Evolutionary conservation across 306 rosid genomes (phyloP).

Genomic region (Quercus ilex): DNA sequence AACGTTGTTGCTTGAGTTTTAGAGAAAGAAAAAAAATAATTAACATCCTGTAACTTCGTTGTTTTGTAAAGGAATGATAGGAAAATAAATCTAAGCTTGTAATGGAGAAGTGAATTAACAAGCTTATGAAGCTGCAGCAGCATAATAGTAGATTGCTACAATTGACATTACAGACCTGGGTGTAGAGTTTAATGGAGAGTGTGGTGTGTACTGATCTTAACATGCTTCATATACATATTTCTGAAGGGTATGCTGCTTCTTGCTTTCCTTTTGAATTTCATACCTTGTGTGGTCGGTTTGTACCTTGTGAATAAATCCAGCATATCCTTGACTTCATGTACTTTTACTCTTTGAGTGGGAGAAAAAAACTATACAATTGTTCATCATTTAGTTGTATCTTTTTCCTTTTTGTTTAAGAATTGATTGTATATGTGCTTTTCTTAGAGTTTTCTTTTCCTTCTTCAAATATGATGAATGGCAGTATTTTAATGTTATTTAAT

Average conservation of each 20-base stretch:
- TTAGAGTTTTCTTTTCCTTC: background rate
- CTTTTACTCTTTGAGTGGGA: background rate
- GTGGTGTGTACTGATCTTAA: constrained; percentile 22
- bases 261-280: constrained; percentile 20
- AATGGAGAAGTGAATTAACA: constrained; percentile 24
- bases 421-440: background rate
- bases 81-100: constrained; percentile 45
- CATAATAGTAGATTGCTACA: constrained; percentile 30
- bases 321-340: background rate
- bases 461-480: background rate
- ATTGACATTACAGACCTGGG: constrained; percentile 22
- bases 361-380: background rate
- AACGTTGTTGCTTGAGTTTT: constrained; percentile 33
- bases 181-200: constrained; percentile 30
- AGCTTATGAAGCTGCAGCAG: constrained; percentile 28
- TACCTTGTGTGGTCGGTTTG: constrained; percentile 13
- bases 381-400: background rate
- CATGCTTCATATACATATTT: constrained; percentile 21
- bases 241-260: background rate
- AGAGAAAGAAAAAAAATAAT: constrained; percentile 1
- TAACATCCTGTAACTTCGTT: background rate
- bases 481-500: background rate
- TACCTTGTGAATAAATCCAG: background rate
- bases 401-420: background rate
- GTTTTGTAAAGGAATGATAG: constrained; percentile 26